Evolutionary conservation across 192 early-diverging fungal genomes (phyloP).

Genomic region (Umbelopsis sp.): DNA sequence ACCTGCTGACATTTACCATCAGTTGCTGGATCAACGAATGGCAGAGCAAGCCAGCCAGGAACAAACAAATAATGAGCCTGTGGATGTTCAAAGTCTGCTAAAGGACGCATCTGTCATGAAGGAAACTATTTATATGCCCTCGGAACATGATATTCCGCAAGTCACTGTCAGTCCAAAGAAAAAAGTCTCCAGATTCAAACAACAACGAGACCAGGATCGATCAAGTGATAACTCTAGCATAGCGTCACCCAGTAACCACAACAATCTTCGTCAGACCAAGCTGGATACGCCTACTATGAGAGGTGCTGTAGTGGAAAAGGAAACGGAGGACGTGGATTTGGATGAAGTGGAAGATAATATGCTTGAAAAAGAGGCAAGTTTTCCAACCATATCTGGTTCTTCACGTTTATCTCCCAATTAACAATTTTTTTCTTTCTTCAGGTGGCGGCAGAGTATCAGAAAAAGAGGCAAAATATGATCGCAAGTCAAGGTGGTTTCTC

Average conservation of each 20-base stretch:
- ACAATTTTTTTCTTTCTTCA: not conserved
- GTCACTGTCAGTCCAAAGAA: conserved; percentile 15
- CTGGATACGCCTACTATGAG: conserved; percentile 45
- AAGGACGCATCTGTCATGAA: conserved; percentile 15
- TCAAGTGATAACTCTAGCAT: not conserved
- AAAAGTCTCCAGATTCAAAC: conserved; percentile 35
- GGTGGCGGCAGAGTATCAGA: conserved; percentile 33
- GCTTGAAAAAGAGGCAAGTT: conserved; percentile 47
- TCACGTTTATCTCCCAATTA: not conserved
- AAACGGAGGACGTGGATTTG: conserved; percentile 44
- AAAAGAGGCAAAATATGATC: conserved; percentile 26
- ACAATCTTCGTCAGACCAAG: conserved; percentile 19
- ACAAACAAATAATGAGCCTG: not conserved
- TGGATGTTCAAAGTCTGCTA: not conserved
- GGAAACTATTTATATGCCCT: conserved; percentile 24
- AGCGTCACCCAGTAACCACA: not conserved
- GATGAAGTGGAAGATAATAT: conserved; percentile 53
- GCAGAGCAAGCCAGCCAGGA: not conserved
- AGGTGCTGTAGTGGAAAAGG: conserved; percentile 47
- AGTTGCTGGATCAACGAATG: conserved; percentile 18
- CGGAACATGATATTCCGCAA: conserved; percentile 22
- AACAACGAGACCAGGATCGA: conserved; percentile 21
- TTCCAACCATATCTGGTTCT: no score
- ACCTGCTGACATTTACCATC: conserved; percentile 33
- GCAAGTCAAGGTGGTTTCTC: conserved; percentile 33